A percentile compares a stretch with the other conserved stretches of the same genome.
Evolutionary conservation across 2,329 filamentous ascomycete species (phyloP).

Genomic region (Podosphaera aphanis): DNA sequence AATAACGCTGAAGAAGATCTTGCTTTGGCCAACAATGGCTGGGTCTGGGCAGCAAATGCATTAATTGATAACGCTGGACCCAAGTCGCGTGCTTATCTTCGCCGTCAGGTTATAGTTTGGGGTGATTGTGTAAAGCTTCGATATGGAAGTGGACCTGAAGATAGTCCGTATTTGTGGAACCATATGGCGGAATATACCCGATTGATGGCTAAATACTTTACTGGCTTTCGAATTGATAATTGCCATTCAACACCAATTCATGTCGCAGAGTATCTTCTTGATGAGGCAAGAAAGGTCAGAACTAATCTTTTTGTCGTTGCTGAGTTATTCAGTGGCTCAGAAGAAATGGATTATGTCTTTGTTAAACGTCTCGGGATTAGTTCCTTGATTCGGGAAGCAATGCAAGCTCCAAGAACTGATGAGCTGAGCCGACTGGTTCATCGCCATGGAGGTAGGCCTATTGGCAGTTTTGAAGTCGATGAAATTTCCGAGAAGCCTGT

Average conservation of each 20-base stretch:
- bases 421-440: conserved; percentile 87
- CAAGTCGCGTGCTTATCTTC: conserved; percentile 75
- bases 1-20: conserved; percentile 55
- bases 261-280: conserved; percentile 83
- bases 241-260: conserved; percentile 89
- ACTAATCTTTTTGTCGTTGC: conserved; percentile 81
- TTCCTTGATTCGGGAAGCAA: conserved; percentile 82
- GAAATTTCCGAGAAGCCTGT: conserved; percentile 43
- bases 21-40: conserved; percentile 83
- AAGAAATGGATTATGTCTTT: conserved; percentile 90
- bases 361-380: conserved; percentile 81
- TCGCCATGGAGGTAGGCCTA: conserved; percentile 75
- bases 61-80: conserved; percentile 83
- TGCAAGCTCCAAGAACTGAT: conserved; percentile 92
- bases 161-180: conserved; percentile 87
- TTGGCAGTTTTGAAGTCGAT: conserved; percentile 92
- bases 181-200: conserved; percentile 86
- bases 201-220: conserved; percentile 83
- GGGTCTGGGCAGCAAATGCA: conserved; percentile 96
- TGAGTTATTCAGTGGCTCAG: conserved; percentile 85
- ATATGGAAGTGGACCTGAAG: conserved; percentile 57
- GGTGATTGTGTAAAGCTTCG: conserved; percentile 94
- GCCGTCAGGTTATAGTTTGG: conserved; percentile 92
- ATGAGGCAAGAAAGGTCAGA: conserved; percentile 71
- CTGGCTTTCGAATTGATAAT: conserved; percentile 91